Evolutionary conservation across 1,284 basidiomycete genomes (phyloP), one percentile per base, ranked within the genome.

Genomic region (Megacollybia platyphylla): DNA sequence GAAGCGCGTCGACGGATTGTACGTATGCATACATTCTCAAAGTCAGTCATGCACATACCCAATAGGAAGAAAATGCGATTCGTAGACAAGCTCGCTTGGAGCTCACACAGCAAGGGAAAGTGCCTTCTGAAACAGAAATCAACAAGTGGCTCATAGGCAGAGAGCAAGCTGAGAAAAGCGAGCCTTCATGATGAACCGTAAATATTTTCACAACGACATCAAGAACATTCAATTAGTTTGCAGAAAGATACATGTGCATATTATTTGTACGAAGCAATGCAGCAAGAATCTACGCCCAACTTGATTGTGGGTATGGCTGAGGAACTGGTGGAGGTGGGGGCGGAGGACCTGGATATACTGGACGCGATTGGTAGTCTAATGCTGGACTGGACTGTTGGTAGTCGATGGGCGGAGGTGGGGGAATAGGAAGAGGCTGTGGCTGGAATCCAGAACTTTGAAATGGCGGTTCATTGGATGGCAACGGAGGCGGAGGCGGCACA

Each of bases 101-200:
- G 42, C 71, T 92, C 43, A 77, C 80, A 9, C 69, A 73, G 31
- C 71, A 73, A 48, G 87, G 87, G 13, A 67, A 86, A 39, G 73
- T 91, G 45, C 76, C 79, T 4, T 89, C 87, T 6, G 88, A 92
- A 59, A 76, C 79, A 7, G 87, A 86, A 53, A 90, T 91, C 38
- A 67, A 76, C 32, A 79, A 76, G 55, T 92, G 88, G 88, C 80
- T 75, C 55, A 71, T 67, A 15, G 64, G 58, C 55, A 51, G 64
- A 65, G 42, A 59, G 52, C 31, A 55, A 44, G 48, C 49, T 24
- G 4, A 24, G 20, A 24, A 24, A 24, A 24, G 20, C 20, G 20
- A 24, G 46, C 35, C 38, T 29, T 17, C 36, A 4, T 31, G 41
- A n/a, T 11, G 17, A 20, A 29, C n/a, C 7, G 24, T 29, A 44